Base-by-base conservation (phyloP, 208 protist genomes). In the Acanthamoeba lenticulata region DNA sequence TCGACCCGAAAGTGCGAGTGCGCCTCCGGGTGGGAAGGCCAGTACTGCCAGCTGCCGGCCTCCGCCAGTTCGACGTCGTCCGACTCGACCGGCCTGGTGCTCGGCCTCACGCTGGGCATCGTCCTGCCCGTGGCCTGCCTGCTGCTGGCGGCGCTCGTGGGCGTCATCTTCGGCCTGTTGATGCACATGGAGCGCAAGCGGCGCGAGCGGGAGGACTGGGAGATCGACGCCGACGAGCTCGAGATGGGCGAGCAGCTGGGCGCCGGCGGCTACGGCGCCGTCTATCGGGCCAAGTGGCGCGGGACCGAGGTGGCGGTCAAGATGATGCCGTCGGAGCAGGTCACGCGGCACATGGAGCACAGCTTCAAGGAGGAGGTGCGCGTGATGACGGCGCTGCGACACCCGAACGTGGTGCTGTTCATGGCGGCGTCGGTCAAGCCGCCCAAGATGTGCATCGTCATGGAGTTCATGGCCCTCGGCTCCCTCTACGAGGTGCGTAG, bases 201-300 rank as follows among this genome's bases (percentile, higher is more conserved):
- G 21, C 38, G 69, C 1, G n/a, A 15, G 29, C 49, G 67, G 86
- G 86, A 55, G 24, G 86, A 92, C 67, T 94, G 90, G 42, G 95
- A 96, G 72, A 95, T 96, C 52, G 92, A 94, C 86, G 92, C 95
- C 72, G 77, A 94, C 13, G 95, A 96, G 74, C 95, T 96, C 65
- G 88, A 86, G 60, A 92, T 96, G 40, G 94, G 95, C 36, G 93
- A 95, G 36, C 65, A 95, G 38, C 91, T 96, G 40, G 95, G 95
- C 74, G 69, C 60, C 45, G 95, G 95, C 72, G 60, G 49, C 17
- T 96, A 95, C 81, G 95, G 94, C 72, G 95, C 90, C 47, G 95
- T 96, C 19, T 95, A 95, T 36, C 94, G 95, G 44, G 95, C 90
- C 38, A 83, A 85, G 60, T 96, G 95, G 42, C 88, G 95, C 57